Percentiles rank a stretch among this genome's conserved stretches.
Evolutionary conservation across 2,329 filamentous ascomycete species (phyloP).

Genomic region (Helicocarpus griseus): DNA sequence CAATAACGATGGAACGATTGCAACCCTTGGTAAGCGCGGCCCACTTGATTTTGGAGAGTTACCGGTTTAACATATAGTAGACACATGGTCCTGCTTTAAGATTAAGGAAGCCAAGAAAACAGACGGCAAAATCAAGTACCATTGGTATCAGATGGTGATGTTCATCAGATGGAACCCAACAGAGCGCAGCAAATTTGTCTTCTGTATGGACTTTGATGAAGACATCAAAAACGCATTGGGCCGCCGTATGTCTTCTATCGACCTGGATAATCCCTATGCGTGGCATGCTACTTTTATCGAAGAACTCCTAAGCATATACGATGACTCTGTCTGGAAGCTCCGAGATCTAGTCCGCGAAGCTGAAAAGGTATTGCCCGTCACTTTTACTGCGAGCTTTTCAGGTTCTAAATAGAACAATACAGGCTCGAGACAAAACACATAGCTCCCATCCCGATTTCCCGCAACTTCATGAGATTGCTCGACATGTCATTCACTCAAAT

Average conservation of each 20-base stretch:
- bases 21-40: background rate
- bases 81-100: constrained; percentile 19
- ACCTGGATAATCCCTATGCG: constrained; percentile 11
- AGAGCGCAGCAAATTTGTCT: constrained; percentile 8
- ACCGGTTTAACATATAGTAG: constrained; percentile 6
- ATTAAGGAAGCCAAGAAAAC: constrained; percentile 9
- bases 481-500: constrained; percentile 23
- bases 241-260: background rate
- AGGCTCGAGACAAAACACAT: background rate
- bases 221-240: constrained; percentile 3
- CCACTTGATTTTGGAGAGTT: background rate
- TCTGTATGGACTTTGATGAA: constrained; percentile 9
- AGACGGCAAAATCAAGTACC: constrained; percentile 4
- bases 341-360: constrained; percentile 21
- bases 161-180: constrained; percentile 15
- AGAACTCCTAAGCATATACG: constrained; percentile 16
- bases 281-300: constrained; percentile 19
- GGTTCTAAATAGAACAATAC: background rate
- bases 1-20: background rate
- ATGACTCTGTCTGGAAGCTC: constrained; percentile 22
- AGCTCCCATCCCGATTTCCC: constrained; percentile 12
- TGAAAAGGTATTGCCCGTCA: constrained; percentile 19
- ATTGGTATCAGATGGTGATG: constrained; percentile 16
- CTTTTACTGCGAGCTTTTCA: background rate
- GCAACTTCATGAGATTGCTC: constrained; percentile 22